Evolutionary conservation across 2,329 filamentous ascomycete species (phyloP).

Genomic region (Periconia sp.): DNA sequence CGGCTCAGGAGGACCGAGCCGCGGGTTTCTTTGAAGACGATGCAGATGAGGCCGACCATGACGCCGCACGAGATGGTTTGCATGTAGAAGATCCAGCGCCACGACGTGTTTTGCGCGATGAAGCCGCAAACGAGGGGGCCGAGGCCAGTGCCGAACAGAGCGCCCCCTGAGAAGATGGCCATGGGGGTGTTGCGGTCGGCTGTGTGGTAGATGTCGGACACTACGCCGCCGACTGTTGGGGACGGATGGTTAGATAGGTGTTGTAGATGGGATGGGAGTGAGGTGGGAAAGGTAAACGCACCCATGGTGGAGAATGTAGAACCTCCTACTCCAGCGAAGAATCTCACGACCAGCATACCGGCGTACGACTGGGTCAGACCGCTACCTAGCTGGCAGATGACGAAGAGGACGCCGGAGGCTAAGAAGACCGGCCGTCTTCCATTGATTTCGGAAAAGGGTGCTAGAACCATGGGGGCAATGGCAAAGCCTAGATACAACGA

Average conservation of each 20-base stretch:
- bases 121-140: slow-evolving; percentile 74
- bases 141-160: slow-evolving; percentile 75
- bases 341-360: slow-evolving; percentile 74
- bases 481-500: slow-evolving; percentile 68
- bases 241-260: not conserved
- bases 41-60: slow-evolving; percentile 64
- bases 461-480: slow-evolving; percentile 82
- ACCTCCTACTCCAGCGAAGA: slow-evolving; percentile 75
- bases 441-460: slow-evolving; percentile 86
- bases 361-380: slow-evolving; percentile 69
- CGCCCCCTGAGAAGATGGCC: slow-evolving; percentile 81
- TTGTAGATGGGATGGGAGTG: not conserved
- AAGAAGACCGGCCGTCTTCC: slow-evolving; percentile 83
- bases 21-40: slow-evolving; percentile 80
- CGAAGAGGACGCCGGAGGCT: slow-evolving; percentile 70
- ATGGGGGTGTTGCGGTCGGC: slow-evolving; percentile 83
- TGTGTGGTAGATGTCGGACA: slow-evolving; percentile 81
- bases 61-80: slow-evolving; percentile 71
- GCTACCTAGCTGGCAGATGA: slow-evolving; percentile 71
- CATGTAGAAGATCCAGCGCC: slow-evolving; percentile 89
- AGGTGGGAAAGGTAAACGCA: not conserved
- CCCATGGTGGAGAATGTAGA: slow-evolving; percentile 79
- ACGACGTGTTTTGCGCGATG: slow-evolving; percentile 66
- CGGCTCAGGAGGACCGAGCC: slow-evolving; percentile 76
- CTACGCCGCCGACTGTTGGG: slow-evolving; percentile 74